Conservation (phyloP, 2,329 filamentous ascomycete species). For the Stagonosporopsis rhizophila region DNA sequence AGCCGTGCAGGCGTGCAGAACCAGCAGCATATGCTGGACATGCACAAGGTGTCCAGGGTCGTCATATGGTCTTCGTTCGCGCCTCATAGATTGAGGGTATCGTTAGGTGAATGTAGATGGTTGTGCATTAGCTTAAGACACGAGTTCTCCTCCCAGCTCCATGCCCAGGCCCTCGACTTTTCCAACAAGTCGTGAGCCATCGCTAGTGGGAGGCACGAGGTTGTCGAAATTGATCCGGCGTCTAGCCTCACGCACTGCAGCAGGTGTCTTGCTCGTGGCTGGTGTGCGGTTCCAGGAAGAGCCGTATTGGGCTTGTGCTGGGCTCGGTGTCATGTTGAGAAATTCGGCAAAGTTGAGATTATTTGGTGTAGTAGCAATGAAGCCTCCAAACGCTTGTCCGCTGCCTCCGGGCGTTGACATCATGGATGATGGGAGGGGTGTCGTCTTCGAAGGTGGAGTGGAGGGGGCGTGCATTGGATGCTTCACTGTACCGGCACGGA, state of each 20-base stretch:
- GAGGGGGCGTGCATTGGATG: conserved; percentile 60
- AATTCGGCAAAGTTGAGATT: conserved; percentile 96
- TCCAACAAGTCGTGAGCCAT: conserved; percentile 52
- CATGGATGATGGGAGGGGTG: conserved; percentile 79
- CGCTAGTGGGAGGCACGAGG: conserved; percentile 63
- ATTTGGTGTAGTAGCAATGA: conserved; percentile 80
- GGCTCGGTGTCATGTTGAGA: conserved; percentile 95
- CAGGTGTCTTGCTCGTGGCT: conserved; percentile 70
- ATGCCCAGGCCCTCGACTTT: conserved; percentile 66
- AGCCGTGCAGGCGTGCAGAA: conserved; percentile 4
- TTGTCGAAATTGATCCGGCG: conserved; percentile 84
- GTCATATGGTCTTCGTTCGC: conserved; percentile 10
- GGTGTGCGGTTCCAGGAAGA: conserved; percentile 71
- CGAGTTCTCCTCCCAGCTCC: conserved; percentile 70
- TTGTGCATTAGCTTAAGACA: conserved; percentile 50
- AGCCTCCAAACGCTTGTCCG: conserved; percentile 61
- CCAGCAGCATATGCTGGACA: conserved; percentile 9
- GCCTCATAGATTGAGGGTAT: conserved; percentile 1
- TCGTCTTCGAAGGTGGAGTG: conserved; percentile 61
- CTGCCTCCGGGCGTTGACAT: conserved; percentile 84
- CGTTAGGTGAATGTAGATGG: conserved; percentile 2
- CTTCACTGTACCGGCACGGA: conserved; percentile 59
- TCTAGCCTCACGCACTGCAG: conserved; percentile 71
- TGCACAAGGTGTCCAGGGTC: conserved; percentile 9
- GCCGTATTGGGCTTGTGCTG: conserved; percentile 71